Percentiles rank a stretch among this genome's conserved stretches.
Conservation (phyloP, 78 protist genomes). For the Dictyostelium discoideum region DNA sequence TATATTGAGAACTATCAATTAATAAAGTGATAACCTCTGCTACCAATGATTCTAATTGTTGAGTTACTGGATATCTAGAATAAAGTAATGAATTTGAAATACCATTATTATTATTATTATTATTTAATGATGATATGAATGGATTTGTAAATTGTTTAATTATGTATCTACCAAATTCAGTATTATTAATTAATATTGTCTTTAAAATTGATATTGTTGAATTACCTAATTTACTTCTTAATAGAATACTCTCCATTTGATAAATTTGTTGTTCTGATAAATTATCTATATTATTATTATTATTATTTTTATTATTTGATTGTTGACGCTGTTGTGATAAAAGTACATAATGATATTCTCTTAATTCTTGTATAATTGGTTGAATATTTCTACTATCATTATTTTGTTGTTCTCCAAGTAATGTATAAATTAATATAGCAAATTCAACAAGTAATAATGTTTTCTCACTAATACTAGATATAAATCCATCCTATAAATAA, state of each 20-base stretch:
- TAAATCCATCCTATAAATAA: constrained; percentile 47
- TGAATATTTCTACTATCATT: constrained; percentile 38
- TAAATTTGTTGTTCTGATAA: not conserved
- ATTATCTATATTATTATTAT: not conserved
- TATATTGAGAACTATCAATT: constrained; percentile 11
- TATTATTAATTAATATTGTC: not conserved
- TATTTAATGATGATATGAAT: constrained; percentile 11
- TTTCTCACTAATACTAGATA: constrained; percentile 34
- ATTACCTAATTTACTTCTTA: not conserved
- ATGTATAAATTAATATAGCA: constrained; percentile 34
- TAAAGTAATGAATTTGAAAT: not conserved
- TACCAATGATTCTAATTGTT: constrained; percentile 32
- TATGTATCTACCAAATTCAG: constrained; percentile 15
- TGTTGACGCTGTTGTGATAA: constrained; percentile 27
- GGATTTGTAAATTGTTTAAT: constrained; percentile 31
- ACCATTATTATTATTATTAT: not conserved
- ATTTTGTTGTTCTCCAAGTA: constrained; percentile 15
- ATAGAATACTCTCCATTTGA: not conserved
- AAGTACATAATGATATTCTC: constrained; percentile 70
- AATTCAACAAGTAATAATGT: constrained; percentile 47
- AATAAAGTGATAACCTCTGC: constrained; percentile 18
- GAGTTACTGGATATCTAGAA: constrained; percentile 30
- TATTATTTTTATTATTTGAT: not conserved
- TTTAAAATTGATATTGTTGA: constrained; percentile 11
- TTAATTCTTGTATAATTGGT: constrained; percentile 63